Evolutionary conservation across 169 alveolate species (phyloP).

Genomic region (Toxoplasma gondii): DNA sequence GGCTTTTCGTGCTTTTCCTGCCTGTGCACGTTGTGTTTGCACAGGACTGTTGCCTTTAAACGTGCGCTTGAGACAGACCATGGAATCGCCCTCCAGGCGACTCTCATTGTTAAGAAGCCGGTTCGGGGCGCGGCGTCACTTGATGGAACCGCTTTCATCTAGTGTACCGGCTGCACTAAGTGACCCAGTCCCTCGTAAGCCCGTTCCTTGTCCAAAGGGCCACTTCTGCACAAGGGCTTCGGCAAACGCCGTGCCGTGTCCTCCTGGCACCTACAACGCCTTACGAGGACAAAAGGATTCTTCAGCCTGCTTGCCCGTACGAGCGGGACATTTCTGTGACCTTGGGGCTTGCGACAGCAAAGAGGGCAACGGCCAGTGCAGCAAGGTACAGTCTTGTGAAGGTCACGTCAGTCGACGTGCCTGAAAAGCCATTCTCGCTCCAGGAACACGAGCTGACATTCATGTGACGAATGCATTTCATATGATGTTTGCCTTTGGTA

Average conservation of each 20-base stretch:
- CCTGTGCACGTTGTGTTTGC: too few species aligned
- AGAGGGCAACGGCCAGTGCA: not conserved
- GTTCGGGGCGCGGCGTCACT: too few species aligned
- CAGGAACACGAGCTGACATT: not conserved
- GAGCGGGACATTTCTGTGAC: not conserved
- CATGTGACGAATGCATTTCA: too few species aligned
- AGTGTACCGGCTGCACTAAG: too few species aligned
- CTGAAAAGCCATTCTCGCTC: not conserved
- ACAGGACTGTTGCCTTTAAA: too few species aligned
- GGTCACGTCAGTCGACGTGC: not conserved
- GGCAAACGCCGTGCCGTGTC: conserved; percentile 71
- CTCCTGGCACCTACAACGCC: conserved; percentile 63
- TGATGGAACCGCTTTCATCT: too few species aligned
- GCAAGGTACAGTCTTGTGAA: not conserved
- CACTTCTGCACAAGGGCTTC: conserved; percentile 76
- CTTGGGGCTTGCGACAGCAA: not conserved
- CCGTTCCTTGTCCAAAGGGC: conserved; percentile 73
- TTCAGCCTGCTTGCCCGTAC: conserved; percentile 21
- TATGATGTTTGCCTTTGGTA: too few species aligned
- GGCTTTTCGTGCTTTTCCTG: too few species aligned
- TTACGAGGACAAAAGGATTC: not conserved
- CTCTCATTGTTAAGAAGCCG: too few species aligned
- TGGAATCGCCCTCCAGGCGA: too few species aligned
- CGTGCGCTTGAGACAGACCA: too few species aligned
- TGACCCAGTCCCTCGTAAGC: not conserved